Base-by-base conservation (phyloP, 306 rosid genomes). In the Dryas octopetala region DNA sequence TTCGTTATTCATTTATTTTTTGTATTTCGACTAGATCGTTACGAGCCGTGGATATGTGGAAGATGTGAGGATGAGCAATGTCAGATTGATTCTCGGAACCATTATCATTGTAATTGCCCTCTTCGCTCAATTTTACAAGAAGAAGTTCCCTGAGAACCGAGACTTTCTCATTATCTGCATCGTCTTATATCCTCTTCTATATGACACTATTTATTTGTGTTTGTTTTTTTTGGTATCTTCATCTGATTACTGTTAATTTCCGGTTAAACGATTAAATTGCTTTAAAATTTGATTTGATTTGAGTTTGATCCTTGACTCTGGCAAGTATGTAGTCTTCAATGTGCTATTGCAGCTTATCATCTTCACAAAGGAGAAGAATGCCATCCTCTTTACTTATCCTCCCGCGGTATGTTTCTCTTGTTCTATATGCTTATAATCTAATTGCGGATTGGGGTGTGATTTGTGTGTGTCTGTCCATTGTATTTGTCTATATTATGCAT, bases 71-170 rank as follows among this genome's bases (percentile, higher is more conserved):
- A 82, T 92, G 93, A 96, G 97, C 85, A 96, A 90, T 81, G 67
- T 83, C 5, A 88, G 84, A 81, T 58, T 96, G 73, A 44, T 84
- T 7, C 71, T 96, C 75, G 98, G 99, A n/a, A 52, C 88, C 32
- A 57, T 90, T 44, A 85, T 96, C 57, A 92, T 92, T 14, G 82
- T 82, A 74, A 87, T 96, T 71, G 99, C 98, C 60, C 89, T 96
- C 32, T 83, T 92, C 10, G 98, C 98, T 59, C 99, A 96, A 73
- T 96, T 96, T 66, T 92, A 96, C 91, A 95, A 89, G 78, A 96
- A 92, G 81, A 92, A 90, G 83, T 96, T 92, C 73, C 97, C 99
- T 23, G 99, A 92, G 78, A 96, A 92, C 71, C 85, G 86, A 60
- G 88, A 96, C 67, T 96, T 96, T 61, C 92, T 96, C 77, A 74